Evolutionary conservation across 2,329 filamentous ascomycete species (phyloP).

Genomic region (Microdochium bolleyi): DNA sequence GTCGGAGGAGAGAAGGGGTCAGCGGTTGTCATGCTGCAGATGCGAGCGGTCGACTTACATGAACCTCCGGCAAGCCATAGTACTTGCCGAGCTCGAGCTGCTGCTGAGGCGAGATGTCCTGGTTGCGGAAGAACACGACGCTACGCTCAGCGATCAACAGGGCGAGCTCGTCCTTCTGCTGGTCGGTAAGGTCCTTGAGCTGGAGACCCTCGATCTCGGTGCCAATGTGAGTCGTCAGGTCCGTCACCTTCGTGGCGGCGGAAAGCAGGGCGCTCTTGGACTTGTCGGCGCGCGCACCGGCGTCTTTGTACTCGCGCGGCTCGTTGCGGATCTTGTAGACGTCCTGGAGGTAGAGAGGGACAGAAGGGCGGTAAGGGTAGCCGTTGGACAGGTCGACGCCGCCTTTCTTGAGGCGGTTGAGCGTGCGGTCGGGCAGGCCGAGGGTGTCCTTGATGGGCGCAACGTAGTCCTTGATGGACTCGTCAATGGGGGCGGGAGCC

Average conservation of each 20-base stretch:
- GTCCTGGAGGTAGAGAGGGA: conserved; percentile 62
- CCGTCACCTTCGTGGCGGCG: conserved; percentile 54
- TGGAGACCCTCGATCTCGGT: conserved; percentile 58
- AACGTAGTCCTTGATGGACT: conserved; percentile 55
- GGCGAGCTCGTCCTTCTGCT: conserved; percentile 54
- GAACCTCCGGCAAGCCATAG: conserved; percentile 59
- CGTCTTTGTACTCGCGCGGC: conserved; percentile 48
- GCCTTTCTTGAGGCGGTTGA: conserved; percentile 55
- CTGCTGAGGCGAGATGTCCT: conserved; percentile 53
- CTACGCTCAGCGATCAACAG: conserved; percentile 55
- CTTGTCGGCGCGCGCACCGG: conserved; percentile 56
- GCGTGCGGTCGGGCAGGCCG: conserved; percentile 48
- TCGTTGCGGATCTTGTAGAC: conserved; percentile 56
- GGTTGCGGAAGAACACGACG: conserved; percentile 61
- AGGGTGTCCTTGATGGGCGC: conserved; percentile 57
- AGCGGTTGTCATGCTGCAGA: background rate
- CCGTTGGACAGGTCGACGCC: conserved; percentile 62
- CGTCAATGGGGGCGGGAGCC: conserved; percentile 51
- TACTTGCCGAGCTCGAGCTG: conserved; percentile 55
- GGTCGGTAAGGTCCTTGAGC: conserved; percentile 49
- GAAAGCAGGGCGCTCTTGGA: conserved; percentile 52
- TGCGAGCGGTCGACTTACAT: conserved; percentile 37
- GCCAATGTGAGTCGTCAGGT: conserved; percentile 54
- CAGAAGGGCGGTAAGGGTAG: conserved; percentile 62
- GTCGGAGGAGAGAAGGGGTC: background rate